A percentile compares a stretch with the other conserved stretches of the same genome.
Conservation (phyloP, 805 yeast species). For the Lachancea lanzarotensis region DNA sequence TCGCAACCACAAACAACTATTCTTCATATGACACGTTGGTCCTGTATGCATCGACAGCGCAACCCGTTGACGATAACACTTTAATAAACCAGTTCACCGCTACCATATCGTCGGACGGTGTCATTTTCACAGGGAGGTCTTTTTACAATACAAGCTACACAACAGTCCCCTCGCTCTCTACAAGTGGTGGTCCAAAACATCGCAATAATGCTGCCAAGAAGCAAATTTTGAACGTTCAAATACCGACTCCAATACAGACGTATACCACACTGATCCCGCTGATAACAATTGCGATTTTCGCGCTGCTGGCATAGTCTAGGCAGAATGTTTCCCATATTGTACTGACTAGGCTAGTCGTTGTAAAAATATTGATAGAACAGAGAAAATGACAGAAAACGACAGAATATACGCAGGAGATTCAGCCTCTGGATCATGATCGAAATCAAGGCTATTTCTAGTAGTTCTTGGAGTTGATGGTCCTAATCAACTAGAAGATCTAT, state of each 20-base stretch:
- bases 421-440: no score
- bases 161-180: neutral
- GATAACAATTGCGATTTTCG: neutral
- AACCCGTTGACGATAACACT: conserved; percentile 7
- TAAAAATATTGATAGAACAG: no score
- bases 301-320: neutral
- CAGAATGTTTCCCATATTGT: neutral
- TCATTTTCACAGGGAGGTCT: conserved; percentile 27
- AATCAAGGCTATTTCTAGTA: no score
- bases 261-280: neutral
- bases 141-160: conserved; percentile 24
- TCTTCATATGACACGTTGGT: conserved; percentile 17
- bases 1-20: conserved; percentile 35
- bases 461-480: no score
- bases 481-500: no score
- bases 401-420: no score
- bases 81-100: conserved; percentile 29
- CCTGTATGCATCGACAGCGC: conserved; percentile 10
- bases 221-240: neutral
- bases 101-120: conserved; percentile 27
- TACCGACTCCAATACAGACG: neutral
- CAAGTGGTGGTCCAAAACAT: conserved; percentile 6
- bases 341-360: no score
- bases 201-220: neutral
- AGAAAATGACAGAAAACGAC: no score